Percentiles rank a stretch among this genome's conserved stretches.
Evolutionary conservation across 2,329 filamentous ascomycete species (phyloP).

Genomic region (Huntiella decipiens): DNA sequence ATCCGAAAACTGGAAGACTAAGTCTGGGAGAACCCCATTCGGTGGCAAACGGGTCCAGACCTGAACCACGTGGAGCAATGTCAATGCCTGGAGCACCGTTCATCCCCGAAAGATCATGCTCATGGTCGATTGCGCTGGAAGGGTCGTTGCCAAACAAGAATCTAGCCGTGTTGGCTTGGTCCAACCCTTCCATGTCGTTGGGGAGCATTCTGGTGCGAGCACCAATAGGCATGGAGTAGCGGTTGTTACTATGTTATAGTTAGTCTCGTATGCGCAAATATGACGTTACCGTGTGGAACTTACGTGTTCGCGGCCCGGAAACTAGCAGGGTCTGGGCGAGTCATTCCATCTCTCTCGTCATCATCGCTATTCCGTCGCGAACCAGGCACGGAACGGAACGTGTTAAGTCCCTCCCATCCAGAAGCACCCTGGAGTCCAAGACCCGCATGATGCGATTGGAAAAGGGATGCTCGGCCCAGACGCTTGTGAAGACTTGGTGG

Average conservation of each 20-base stretch:
- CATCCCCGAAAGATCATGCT: slow-evolving; percentile 2
- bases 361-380: slow-evolving; percentile 84
- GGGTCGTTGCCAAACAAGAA: slow-evolving; percentile 68
- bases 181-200: slow-evolving; percentile 40
- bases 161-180: slow-evolving; percentile 67
- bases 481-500: slow-evolving; percentile 59
- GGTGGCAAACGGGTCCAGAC: slow-evolving; percentile 18
- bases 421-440: slow-evolving; percentile 35
- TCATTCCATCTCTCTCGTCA: slow-evolving; percentile 64
- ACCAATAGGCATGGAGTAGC: slow-evolving; percentile 85
- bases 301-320: slow-evolving; percentile 62
- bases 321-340: slow-evolving; percentile 48
- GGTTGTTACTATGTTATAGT: slow-evolving; percentile 32
- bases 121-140: slow-evolving; percentile 1
- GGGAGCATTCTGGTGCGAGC: slow-evolving; percentile 43
- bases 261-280: background rate
- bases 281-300: slow-evolving; percentile 25
- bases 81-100: slow-evolving; percentile 4
- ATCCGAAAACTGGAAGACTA: slow-evolving; percentile 6
- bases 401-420: slow-evolving; percentile 40
- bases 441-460: slow-evolving; percentile 56
- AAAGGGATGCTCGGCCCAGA: slow-evolving; percentile 34
- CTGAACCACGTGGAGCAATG: slow-evolving; percentile 23
- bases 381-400: slow-evolving; percentile 69
- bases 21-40: slow-evolving; percentile 15